Conservation (phyloP, 768 basidiomycete species). For the Lactarius hengduanensis region DNA sequence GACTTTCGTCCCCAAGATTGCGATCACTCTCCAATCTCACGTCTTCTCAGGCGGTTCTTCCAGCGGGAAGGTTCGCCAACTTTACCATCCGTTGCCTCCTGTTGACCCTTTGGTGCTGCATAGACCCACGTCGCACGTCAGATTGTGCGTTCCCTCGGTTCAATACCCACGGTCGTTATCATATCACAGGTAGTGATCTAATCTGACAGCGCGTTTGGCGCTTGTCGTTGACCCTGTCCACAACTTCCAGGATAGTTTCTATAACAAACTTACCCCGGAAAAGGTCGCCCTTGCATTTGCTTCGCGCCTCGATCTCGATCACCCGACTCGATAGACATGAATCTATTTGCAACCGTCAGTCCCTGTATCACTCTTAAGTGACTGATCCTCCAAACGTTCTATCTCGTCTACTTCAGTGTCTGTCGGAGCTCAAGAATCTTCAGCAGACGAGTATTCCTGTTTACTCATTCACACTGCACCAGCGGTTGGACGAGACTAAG, state of each 20-base stretch:
- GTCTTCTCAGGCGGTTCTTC: slow-evolving; percentile 63
- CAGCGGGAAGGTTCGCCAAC: slow-evolving; percentile 68
- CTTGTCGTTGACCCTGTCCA: background rate
- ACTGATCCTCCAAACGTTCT: background rate
- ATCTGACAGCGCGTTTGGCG: background rate
- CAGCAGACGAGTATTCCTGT: slow-evolving; percentile 86
- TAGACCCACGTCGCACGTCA: slow-evolving; percentile 86
- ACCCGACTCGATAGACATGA: slow-evolving; percentile 90
- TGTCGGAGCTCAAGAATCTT: slow-evolving; percentile 82
- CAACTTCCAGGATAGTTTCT: slow-evolving; percentile 83
- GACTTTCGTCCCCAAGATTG: background rate
- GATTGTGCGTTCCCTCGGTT: slow-evolving; percentile 78
- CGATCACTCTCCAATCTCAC: background rate
- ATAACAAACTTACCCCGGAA: slow-evolving; percentile 75
- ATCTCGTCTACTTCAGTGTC: slow-evolving; percentile 51
- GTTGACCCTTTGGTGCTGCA: slow-evolving; percentile 14
- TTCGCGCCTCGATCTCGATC: slow-evolving; percentile 83
- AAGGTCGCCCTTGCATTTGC: slow-evolving; percentile 81
- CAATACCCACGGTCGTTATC: slow-evolving; percentile 85
- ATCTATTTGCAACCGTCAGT: slow-evolving; percentile 74
- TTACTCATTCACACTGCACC: slow-evolving; percentile 92
- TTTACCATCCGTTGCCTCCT: background rate
- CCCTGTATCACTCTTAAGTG: slow-evolving; percentile 8
- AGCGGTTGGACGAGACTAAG: slow-evolving; percentile 72
- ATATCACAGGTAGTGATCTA: slow-evolving; percentile 66